Conservation (phyloP, 2,329 filamentous ascomycete genomes). For the Neofusicoccum laricinum region DNA sequence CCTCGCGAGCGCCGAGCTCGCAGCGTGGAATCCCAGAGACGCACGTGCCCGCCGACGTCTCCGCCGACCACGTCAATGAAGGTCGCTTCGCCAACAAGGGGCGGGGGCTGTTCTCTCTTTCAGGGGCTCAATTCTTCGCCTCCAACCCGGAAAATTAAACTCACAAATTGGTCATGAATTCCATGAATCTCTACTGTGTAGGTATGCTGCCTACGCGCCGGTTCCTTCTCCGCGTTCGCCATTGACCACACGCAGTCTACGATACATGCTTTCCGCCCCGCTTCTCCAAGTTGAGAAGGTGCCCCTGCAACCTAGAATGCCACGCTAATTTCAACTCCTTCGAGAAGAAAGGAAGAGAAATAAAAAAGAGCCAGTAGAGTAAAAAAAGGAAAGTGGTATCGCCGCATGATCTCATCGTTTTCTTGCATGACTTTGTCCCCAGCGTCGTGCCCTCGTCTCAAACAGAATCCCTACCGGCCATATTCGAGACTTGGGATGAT, state of each 20-base stretch:
- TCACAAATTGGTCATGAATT: not conserved
- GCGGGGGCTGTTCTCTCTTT: not conserved
- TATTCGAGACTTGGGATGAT: slow-evolving; percentile 73
- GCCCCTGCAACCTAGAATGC: not conserved
- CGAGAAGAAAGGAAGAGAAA: not conserved
- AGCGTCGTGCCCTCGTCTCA: not conserved
- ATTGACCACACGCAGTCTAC: not conserved
- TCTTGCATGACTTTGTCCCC: not conserved
- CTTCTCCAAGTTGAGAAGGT: not conserved
- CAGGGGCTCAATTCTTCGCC: not conserved
- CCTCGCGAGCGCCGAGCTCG: slow-evolving; percentile 11
- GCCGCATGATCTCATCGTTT: not conserved
- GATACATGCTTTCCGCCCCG: not conserved
- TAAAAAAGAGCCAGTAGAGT: not conserved
- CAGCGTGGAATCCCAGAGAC: not conserved
- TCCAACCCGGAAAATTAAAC: not conserved
- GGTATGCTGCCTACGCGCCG: not conserved
- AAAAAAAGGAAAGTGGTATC: slow-evolving; percentile 10
- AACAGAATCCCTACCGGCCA: slow-evolving; percentile 36
- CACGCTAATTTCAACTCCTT: not conserved
- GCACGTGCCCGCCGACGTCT: not conserved
- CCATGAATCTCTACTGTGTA: not conserved
- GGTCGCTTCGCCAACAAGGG: not conserved
- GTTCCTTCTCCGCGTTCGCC: not conserved
- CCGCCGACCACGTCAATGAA: slow-evolving; percentile 16